Conservation (phyloP, 768 basidiomycete species). For the Dacryopinax spathularia region DNA sequence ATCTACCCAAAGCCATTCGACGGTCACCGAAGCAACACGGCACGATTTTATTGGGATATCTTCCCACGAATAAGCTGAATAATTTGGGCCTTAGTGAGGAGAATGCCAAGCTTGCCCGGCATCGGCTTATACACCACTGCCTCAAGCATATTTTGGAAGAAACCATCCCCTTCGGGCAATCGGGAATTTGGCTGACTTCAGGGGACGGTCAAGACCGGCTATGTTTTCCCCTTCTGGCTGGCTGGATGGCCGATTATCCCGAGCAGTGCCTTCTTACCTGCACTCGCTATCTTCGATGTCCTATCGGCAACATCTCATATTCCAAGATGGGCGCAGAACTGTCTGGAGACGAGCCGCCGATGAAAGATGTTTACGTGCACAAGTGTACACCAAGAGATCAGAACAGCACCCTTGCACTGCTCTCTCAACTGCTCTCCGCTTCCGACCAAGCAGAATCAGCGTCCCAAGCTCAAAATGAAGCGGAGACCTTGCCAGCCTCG, state of each 20-base stretch:
- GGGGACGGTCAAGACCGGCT: neutral
- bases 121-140: constrained; percentile 28
- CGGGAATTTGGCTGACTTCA: neutral
- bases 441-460: neutral
- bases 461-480: neutral
- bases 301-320: neutral
- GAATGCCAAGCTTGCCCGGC: constrained; percentile 24
- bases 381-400: neutral
- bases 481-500: too few relatives aligned
- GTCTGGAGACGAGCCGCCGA: neutral
- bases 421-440: neutral
- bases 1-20: constrained; percentile 29
- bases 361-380: neutral
- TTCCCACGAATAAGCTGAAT: constrained; percentile 26
- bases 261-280: constrained; percentile 7
- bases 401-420: neutral
- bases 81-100: constrained; percentile 31
- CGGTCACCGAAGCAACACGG: constrained; percentile 26
- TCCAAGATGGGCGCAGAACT: neutral
- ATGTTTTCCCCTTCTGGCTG: constrained; percentile 7
- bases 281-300: neutral
- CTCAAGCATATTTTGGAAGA: constrained; percentile 23
- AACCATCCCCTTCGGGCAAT: neutral
- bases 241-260: constrained; percentile 10
- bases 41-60: constrained; percentile 28